These are phyloP conservation scores for Leishmania turanica DNA, from an alignment of 208 protist genomes.

Conservation along the genomic window DNA sequence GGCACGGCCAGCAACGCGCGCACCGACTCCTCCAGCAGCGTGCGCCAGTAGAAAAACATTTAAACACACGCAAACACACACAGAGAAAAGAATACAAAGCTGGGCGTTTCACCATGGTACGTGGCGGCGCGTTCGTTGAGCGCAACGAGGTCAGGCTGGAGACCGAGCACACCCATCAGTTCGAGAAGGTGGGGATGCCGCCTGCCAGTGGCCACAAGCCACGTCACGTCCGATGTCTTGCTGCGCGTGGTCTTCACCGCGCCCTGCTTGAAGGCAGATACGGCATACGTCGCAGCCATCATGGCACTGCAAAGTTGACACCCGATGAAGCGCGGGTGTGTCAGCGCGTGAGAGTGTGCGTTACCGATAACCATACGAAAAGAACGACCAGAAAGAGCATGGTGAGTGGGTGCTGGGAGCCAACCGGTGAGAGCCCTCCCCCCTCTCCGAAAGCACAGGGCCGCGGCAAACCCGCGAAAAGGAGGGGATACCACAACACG, in stretches of 20 bases:
- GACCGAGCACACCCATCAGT: constrained; percentile 29
- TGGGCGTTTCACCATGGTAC: constrained; percentile 28
- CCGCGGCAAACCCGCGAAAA: not conserved
- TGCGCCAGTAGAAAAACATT: constrained; percentile 11
- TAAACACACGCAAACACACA: too few relatives aligned
- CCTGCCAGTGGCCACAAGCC: constrained; percentile 55
- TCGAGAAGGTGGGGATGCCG: constrained; percentile 47
- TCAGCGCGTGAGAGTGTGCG: not conserved
- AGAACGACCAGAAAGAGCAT: too few relatives aligned
- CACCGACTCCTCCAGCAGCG: constrained; percentile 28
- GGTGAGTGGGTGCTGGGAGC: too few relatives aligned
- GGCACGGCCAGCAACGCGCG: constrained; percentile 30
- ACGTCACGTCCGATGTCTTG: constrained; percentile 13
- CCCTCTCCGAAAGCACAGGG: not conserved
- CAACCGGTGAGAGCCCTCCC: too few relatives aligned
- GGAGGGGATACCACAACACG: too few relatives aligned
- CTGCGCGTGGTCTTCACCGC: constrained; percentile 30
- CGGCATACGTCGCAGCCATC: not conserved
- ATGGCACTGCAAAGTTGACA: not conserved
- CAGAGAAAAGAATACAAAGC: constrained; percentile 15
- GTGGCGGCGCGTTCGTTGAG: constrained; percentile 57
- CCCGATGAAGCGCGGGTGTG: not conserved
- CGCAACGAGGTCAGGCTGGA: constrained; percentile 59
- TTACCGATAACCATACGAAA: not conserved
- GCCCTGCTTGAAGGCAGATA: constrained; percentile 33